These are phyloP conservation scores for Solanum chacoense DNA, from an alignment of 305 asterid genomes.

Conservation along the genomic window DNA sequence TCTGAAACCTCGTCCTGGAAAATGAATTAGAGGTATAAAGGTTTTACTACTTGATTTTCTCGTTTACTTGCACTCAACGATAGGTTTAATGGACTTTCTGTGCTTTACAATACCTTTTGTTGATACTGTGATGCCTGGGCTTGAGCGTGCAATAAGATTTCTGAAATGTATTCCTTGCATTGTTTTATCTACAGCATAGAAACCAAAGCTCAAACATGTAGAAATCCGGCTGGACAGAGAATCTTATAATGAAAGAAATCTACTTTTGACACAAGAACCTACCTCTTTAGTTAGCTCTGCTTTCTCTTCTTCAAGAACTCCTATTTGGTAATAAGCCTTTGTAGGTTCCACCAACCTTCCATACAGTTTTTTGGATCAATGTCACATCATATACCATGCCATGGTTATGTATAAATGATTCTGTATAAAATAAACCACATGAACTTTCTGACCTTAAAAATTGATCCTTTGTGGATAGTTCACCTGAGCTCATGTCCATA, in stretches of 20 bases:
- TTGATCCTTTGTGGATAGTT: conserved; percentile 30
- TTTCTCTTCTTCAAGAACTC: conserved; percentile 55
- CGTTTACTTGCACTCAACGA: background rate
- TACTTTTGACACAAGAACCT: conserved; percentile 5
- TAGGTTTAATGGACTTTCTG: background rate
- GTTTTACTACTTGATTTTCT: background rate
- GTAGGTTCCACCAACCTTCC: conserved; percentile 34
- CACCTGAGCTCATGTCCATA: conserved; percentile 32
- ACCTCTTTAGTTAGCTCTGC: conserved; percentile 63
- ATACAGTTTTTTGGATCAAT: conserved; percentile 31
- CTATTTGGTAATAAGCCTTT: conserved; percentile 37
- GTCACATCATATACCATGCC: conserved; percentile 3
- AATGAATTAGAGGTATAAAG: background rate
- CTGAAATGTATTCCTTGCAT: conserved; percentile 59
- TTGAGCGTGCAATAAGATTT: conserved; percentile 73
- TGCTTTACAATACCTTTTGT: conserved; percentile 44
- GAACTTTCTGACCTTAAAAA: conserved; percentile 37
- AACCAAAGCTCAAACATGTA: conserved; percentile 13
- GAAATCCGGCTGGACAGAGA: background rate
- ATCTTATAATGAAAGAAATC: background rate
- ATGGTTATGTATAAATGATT: conserved; percentile 8
- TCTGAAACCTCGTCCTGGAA: background rate
- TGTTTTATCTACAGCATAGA: conserved; percentile 49
- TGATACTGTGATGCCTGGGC: conserved; percentile 89
- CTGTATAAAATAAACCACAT: conserved; percentile 4